Percentiles rank a stretch among this genome's conserved stretches.
phyloP scores from a whole-genome alignment of 768 basidiomycete species.

The Kwoniella dejecticola region DNA sequence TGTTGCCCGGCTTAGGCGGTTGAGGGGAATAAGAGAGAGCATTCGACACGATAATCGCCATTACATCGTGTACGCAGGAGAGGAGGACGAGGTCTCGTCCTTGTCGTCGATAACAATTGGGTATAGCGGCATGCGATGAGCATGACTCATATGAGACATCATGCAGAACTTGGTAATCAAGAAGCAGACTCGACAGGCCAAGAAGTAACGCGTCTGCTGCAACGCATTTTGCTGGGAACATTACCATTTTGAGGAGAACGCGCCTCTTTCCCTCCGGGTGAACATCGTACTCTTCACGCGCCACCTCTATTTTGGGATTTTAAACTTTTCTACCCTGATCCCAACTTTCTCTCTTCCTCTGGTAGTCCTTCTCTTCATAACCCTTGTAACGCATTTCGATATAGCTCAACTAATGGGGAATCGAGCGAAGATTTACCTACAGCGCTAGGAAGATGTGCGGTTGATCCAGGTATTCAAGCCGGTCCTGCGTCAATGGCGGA shows the following conservation, averaged over 20 bases:
- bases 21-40: no score
- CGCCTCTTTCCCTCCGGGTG: conserved; percentile 22
- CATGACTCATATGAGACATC: no score
- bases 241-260: conserved; percentile 4
- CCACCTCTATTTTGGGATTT: background rate
- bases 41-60: no score
- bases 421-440: background rate
- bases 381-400: conserved; percentile 4
- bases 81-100: no score
- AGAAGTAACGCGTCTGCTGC: background rate
- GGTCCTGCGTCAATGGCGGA: conserved; percentile 5
- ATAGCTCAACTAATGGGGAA: background rate
- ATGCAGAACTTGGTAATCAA: no score
- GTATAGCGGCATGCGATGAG: no score
- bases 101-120: no score
- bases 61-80: no score
- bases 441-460: conserved; percentile 3
- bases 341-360: conserved; percentile 3
- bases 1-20: no score
- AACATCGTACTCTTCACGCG: conserved; percentile 4
- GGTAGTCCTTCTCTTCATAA: background rate
- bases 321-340: background rate
- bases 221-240: no score
- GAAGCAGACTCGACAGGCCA: no score
- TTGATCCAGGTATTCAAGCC: background rate